phyloP scores from a whole-genome alignment of 164 flowering plant genomes.

The Platanus orientalis region DNA sequence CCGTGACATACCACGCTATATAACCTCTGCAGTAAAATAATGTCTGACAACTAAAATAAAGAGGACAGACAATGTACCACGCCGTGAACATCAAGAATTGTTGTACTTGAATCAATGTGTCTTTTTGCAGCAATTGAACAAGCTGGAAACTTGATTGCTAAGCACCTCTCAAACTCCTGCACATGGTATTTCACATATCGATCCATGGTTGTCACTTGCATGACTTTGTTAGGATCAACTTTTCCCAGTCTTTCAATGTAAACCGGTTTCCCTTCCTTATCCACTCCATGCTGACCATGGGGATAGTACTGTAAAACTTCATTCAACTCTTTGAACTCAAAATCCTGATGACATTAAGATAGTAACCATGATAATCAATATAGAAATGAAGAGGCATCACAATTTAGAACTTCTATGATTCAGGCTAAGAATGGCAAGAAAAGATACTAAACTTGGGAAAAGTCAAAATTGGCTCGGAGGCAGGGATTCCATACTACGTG shows the following conservation, averaged over 20 bases:
- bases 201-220: constrained; percentile 75
- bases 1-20: constrained; percentile 2
- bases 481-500: no score
- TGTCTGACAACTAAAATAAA: not conserved
- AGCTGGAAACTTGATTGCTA: constrained; percentile 68
- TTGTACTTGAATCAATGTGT: constrained; percentile 66
- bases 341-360: constrained; percentile 44
- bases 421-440: no score
- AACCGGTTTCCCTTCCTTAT: constrained; percentile 76
- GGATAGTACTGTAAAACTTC: constrained; percentile 75
- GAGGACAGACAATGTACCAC: constrained; percentile 42
- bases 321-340: constrained; percentile 55
- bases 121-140: constrained; percentile 78
- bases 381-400: not conserved
- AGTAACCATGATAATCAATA: not conserved
- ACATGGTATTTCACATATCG: constrained; percentile 78
- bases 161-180: constrained; percentile 65
- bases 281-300: constrained; percentile 83
- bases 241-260: constrained; percentile 69
- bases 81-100: constrained; percentile 82
- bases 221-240: constrained; percentile 57
- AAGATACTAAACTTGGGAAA: no score
- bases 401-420: not conserved
- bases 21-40: not conserved
- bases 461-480: no score